Base-by-base conservation (phyloP, 176 grass and related monocot genomes). In the Oryza glumipatula region DNA sequence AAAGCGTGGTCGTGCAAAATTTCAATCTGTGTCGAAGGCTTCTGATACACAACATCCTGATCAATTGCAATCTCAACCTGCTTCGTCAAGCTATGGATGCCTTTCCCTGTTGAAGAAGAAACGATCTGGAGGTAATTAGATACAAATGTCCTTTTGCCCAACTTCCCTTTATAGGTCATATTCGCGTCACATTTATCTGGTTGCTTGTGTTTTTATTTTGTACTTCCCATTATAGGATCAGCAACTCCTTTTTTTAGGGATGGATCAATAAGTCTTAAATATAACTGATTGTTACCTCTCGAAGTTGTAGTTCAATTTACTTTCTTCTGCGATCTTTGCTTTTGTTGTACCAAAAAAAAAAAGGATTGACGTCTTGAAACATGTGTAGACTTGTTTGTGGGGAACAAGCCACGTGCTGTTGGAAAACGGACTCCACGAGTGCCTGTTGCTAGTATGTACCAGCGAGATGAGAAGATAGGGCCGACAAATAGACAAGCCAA, bases 351-450 rank as follows among this genome's bases (percentile, higher is more conserved):
- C 60, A 6, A 36, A 5, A 79, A 77, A 77, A 78, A 73, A 77
- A 64, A 51, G 33, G 41, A 66, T 81, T 84, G 74, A 86, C 68
- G 63, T 89, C 48, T 79, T 86, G 71, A 86, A 88, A 75, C 74
- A 75, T 90, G 54, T 87, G 47, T 77, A 92, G 90, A 95, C 76
- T 68, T 89, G 68, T 80, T 93, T 89, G 56, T 85, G 89, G 91
- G 88, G 24, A 91, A 80, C 80, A 86, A 77, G 76, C 90, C 94
- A 83, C 93, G 89, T 61, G 91, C 85, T 80, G 96, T 98, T 89
- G 93, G 96, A 73, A 98, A 98, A 95, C 91, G 96, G 88, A 98
- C 96, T 70, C 96, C 96, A 63, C 86, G 96, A 78, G 73, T 98
- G 83, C 89, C 93, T 84, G 91, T 98, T 86, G 82, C 87, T 38